Evolutionary conservation across 2,329 filamentous ascomycete genomes (phyloP), one percentile per base, ranked within the genome.

Genomic region (Penicillium digitatum): DNA sequence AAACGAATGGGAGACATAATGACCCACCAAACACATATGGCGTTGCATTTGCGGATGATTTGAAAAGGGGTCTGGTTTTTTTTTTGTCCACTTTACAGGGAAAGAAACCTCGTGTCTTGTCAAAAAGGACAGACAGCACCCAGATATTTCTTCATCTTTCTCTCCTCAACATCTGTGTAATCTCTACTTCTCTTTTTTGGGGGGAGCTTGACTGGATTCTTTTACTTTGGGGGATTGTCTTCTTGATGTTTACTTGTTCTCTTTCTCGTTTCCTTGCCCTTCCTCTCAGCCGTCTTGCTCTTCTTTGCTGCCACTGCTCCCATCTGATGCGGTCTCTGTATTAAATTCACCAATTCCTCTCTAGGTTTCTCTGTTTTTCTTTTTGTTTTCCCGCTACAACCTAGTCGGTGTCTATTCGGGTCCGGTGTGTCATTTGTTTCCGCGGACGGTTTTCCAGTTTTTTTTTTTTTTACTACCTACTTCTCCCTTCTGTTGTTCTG

Each of bases 101-200:
- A 38, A 35, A 48, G 35, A 47, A 47, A 54, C 42, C 47, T 29
- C 37, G 50, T 46, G 54, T 55, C 54, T 56, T 58, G 39, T 52
- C 53, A 44, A 37, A 40, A 56, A 53, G 34, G 47, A 59, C 52
- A 31, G 47, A 60, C 58, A 57, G 52, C 57, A 49, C 61, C 59
- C 62, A 57, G 58, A 54, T 20, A 57, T 58, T 55, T 58, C 51
- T 56, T 60, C 60, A 56, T 62, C 61, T 62, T 66, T 65, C 54
- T 65, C 62, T 66, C 62, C 61, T 64, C 66, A 64, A 68, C 64
- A 66, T 67, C 62, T 69, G 68, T 73, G 71, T 74, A 73, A 72
- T 73, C 69, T 73, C 66, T 72, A 70, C 70, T 31, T 49, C 47
- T 73, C 67, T 69, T 65, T 60, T 64, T 64, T 46, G 26, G 14